Evolutionary conservation across 2,329 filamentous ascomycete species (phyloP).

Genomic region (Fonsecaea multimorphosa): DNA sequence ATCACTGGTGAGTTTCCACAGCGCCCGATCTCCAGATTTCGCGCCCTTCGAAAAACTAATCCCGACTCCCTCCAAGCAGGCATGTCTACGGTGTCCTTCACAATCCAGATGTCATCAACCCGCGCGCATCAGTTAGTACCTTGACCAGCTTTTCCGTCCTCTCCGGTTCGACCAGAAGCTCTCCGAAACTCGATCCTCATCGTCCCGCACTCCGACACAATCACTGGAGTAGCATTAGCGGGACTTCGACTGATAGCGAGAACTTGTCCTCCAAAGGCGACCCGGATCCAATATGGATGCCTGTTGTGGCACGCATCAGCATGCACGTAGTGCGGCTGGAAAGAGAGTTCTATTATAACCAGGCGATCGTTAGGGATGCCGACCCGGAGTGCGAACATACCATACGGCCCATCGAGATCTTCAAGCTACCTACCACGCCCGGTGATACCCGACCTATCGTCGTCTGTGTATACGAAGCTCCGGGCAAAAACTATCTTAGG

Average conservation of each 20-base stretch:
- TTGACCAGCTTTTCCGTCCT: conserved; percentile 49
- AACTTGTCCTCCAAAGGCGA: conserved; percentile 49
- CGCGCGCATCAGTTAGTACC: conserved; percentile 53
- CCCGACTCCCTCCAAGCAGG: conserved; percentile 24
- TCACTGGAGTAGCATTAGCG: conserved; percentile 61
- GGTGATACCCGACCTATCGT: conserved; percentile 74
- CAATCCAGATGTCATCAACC: conserved; percentile 57
- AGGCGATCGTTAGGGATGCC: conserved; percentile 70
- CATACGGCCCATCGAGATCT: conserved; percentile 77
- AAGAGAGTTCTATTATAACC: conserved; percentile 82
- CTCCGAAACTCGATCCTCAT: conserved; percentile 49
- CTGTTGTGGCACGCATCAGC: conserved; percentile 81
- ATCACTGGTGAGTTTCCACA: conserved; percentile 69
- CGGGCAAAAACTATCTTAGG: conserved; percentile 74
- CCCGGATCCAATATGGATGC: conserved; percentile 56
- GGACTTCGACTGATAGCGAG: conserved; percentile 52
- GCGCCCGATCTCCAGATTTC: conserved; percentile 49
- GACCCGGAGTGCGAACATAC: conserved; percentile 79
- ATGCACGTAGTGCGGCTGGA: conserved; percentile 83
- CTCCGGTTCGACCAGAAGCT: conserved; percentile 51
- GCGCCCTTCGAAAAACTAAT: conserved; percentile 41
- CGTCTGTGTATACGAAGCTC: conserved; percentile 80
- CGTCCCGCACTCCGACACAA: conserved; percentile 48
- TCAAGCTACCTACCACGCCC: conserved; percentile 71
- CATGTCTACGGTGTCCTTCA: conserved; percentile 68